Percentiles rank a stretch among this genome's conserved stretches.
phyloP scores from a whole-genome alignment of 352 stramenopile genomes.

The Globisporangium okanoganense region DNA sequence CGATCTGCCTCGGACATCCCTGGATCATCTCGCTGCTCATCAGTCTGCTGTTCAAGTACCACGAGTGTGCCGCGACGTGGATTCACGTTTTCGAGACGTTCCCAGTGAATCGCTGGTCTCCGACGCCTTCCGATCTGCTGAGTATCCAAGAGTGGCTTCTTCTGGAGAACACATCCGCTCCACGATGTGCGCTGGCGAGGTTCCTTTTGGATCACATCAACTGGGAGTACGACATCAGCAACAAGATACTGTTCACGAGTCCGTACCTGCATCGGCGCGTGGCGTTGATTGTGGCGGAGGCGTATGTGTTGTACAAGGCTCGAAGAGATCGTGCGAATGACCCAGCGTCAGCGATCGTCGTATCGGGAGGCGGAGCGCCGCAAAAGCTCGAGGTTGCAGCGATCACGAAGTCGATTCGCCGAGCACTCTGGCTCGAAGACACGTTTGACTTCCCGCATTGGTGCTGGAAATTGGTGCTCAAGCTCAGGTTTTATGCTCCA shows the following conservation, averaged over 20 bases:
- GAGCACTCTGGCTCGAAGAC: constrained; percentile 57
- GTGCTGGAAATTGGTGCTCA: constrained; percentile 84
- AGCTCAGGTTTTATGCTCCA: constrained; percentile 79
- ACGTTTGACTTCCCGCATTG: constrained; percentile 78
- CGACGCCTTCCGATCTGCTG: constrained; percentile 52
- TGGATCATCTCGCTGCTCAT: constrained; percentile 63
- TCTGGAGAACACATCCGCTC: constrained; percentile 61
- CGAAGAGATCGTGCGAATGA: constrained; percentile 36
- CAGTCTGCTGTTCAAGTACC: constrained; percentile 67
- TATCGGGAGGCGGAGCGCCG: constrained; percentile 40
- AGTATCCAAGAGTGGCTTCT: constrained; percentile 81
- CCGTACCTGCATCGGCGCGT: constrained; percentile 76
- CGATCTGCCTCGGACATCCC: constrained; percentile 57
- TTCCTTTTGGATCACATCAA: constrained; percentile 84
- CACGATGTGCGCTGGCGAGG: constrained; percentile 56
- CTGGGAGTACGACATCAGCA: constrained; percentile 79
- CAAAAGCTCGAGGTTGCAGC: constrained; percentile 50
- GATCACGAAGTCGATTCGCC: constrained; percentile 74
- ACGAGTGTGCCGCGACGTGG: constrained; percentile 74
- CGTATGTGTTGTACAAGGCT: constrained; percentile 64
- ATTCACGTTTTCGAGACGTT: constrained; percentile 85
- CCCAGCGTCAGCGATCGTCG: constrained; percentile 30
- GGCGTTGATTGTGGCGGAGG: constrained; percentile 73
- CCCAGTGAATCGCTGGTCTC: constrained; percentile 81
- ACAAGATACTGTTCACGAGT: constrained; percentile 55